Base-by-base conservation (phyloP, 768 basidiomycete species). In the Serendipita sp. region DNA sequence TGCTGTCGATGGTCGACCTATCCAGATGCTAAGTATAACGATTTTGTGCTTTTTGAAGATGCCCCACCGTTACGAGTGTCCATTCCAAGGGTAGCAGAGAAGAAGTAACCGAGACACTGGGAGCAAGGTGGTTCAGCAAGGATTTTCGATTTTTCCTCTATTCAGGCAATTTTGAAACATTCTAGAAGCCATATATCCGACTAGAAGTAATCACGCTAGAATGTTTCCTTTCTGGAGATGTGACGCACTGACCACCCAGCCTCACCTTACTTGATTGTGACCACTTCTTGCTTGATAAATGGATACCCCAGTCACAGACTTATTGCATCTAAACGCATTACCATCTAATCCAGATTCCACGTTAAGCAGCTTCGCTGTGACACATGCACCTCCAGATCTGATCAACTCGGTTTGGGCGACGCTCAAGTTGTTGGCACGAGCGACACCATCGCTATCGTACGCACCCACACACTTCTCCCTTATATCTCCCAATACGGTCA, bases 391-490 rank as follows among this genome's bases (percentile, higher is more conserved):
- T 34, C 56, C 56, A 3, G 28, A 28, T n/a, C 23, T 60, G 56
- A 60, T 60, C 56, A 32, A 18, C 11, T 28, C 56, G 10, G 56
- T 60, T 60, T 60, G 56, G 56, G 56, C 56, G 16, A 60, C 56
- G 8, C 56, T 60, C 28, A n/a, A 60, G 56, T 30, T 60, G 10
- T 35, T 60, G n/a, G 34, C 28, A 23, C 56, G 10, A n/a, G 56
- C 16, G 35, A 38, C 56, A n/a, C 56, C 56, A 28, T 60, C 56
- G 56, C 36, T 60, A 4, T 30, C 28, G 10, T 60, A 60, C 36
- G 56, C 56, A 32, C 56, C 56, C 28, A 30, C 56, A 34, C 56
- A 60, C n/a, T 60, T 60, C 35, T 23, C 56, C 8, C 48, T 52
- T 32, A 16, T 52, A n/a, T 60, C 56, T 4, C 34, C 56, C 10